Base-by-base conservation (phyloP, 2,329 filamentous ascomycete species). In the Simplicillium sp. region DNA sequence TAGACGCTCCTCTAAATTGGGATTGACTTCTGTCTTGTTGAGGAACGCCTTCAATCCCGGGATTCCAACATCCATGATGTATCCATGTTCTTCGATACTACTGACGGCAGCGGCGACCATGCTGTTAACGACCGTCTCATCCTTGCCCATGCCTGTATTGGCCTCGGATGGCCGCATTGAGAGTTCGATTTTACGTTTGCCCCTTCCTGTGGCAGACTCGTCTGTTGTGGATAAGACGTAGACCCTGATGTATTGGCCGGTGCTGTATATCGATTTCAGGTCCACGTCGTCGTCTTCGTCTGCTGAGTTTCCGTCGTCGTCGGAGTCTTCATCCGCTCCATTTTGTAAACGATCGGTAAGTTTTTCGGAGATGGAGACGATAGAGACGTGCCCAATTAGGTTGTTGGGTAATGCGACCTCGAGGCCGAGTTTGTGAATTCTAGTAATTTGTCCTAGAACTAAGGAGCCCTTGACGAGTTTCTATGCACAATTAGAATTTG, bases 11-110 rank as follows among this genome's bases (percentile, higher is more conserved):
- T 81, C 67, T 14, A 84, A 67, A 35, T 68, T 70, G 25, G 75
- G 58, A 38, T 86, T 84, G 14, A 96, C 67, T 56, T 96, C 88
- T 55, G 84, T 87, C 46, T 83, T 84, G 5, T 87, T 77, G 55
- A 98, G 71, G 64, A 98, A 98, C 3, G 86, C 92, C 47, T 80
- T 82, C 39, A 89, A 59, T 31, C 77, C 73, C 29, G 80, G 70
- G 7, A 97, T 68, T 14, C 87, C 87, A 31, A 97, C 65, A 51
- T 96, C 87, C 87, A 98, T 95, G 42, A 97, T 77, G 43, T 92
- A 75, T 46, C 92, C 92, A 55, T 95, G 89, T 53, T 98, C 94
- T 61, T 98, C 90, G n/a, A 94, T 83, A 60, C 90, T 98, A 38
- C 75, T 65, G 18, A 98, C 82, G 0, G 88, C 83, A 2, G 88